Base-by-base conservation (phyloP, 345 rosid species). In the Hypericum androsaemum region DNA sequence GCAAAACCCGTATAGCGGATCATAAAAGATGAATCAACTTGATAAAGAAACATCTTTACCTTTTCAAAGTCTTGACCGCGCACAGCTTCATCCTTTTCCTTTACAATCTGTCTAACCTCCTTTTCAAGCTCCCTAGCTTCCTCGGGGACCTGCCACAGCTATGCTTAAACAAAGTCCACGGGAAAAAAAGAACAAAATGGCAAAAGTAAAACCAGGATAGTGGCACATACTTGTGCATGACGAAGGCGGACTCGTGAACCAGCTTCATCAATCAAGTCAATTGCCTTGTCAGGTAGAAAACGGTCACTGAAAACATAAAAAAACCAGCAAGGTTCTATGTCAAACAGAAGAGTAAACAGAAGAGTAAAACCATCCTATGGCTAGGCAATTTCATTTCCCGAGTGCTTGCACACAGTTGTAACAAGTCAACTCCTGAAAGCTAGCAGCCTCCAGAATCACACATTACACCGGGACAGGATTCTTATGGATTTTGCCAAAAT, bases 211-310 rank as follows among this genome's bases (percentile, higher is more conserved):
- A 60, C 52, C 52, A 46, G 14, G 7, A 65, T 10, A 43, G n/a
- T 36, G 47, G 39, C 39, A 47, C 59, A 28, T 43, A 81, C 98
- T 97, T 88, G 88, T 40, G 87, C 95, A 69, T 92, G 95, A 59
- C 84, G 94, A 62, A 92, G 88, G 37, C 95, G 81, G 70, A 92
- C 98, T 37, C 98, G 85, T 71, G 99, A 92, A 55, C 99, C 99
- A 62, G 97, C 99, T 77, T 92, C 99, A 79, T 92, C 97, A 45
- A 92, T 77, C 90, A 92, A 77, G 67, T 92, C 99, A 50, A 92
- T 92, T 6, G 99, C 99, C 76, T 94, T 94, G 62, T 94, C 97
- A 6, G 99, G 99, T 44, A 94, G 86, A 71, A 94, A 94, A 28
- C 95, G 95, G 59, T 88, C 97, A 80, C 99, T 94, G 71, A 28